Evolutionary conservation across 495 filamentous ascomycete genomes (phyloP), one percentile per base, ranked within the genome.

Genomic region (Penicillium subrubescens): DNA sequence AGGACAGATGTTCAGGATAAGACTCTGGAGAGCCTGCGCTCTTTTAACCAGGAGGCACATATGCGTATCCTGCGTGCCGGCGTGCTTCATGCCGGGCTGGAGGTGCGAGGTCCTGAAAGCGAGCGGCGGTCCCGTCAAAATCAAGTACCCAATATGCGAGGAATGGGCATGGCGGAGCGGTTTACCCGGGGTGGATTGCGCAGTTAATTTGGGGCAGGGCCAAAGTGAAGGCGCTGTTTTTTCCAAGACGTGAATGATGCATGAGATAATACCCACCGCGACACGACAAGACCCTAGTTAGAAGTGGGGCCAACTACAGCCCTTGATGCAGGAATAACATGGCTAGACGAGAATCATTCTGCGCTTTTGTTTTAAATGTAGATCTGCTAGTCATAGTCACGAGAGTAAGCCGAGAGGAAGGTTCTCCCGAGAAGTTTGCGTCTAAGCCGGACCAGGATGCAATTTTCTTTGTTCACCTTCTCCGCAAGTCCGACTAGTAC

Each of bases 11-110:
- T 95, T 55, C 92, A 96, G 71, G 69, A 77, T 2, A 78, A 87
- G 5, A 86, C 89, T 0, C 74, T 96, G 33, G 72, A 85, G n/a
- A 86, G 85, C 64, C 86, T 92, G 25, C 84, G 85, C 50, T 79
- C 84, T 27, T 96, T 93, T 70, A 87, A 93, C 69, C 82, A 84
- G 29, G 88, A 90, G 61, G 86, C 92, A 15, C 84, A 92, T 50
- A 81, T 93, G 65, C 86, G 92, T 44, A 78, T 97, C 46, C 78
- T 92, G 52, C 87, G 89, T 55, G 88, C 96, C 73, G 89, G 90
- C 59, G 83, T 96, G 35, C 75, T 88, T 8, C 81, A 85, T 12
- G 90, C 92, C 0, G 92, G 91, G 10, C 77, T 97, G 23, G 91
- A 95, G 61, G 83, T 97, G 11, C 84, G 83, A 62, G 73, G 61